Percentiles rank a stretch among this genome's conserved stretches.
phyloP scores from a whole-genome alignment of 2,329 filamentous ascomycete genomes.

The Fusarium sp. region DNA sequence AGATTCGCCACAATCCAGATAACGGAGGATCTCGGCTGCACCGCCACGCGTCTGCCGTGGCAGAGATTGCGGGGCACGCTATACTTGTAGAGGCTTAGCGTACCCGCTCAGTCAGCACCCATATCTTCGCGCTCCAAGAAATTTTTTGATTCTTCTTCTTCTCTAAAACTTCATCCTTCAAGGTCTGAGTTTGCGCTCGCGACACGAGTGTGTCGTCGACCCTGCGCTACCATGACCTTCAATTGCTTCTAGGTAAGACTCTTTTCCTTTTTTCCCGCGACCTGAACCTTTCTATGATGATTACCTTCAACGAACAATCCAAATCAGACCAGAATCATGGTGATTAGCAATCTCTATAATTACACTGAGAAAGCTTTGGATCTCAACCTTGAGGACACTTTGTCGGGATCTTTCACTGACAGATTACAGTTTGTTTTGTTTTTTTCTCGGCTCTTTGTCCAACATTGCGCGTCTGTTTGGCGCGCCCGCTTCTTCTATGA shows the following conservation, averaged over 20 bases:
- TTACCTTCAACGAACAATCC: constrained; percentile 63
- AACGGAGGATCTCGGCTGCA: constrained; percentile 44
- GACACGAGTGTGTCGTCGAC: constrained; percentile 39
- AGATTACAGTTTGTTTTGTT: constrained; percentile 7
- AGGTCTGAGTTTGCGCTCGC: constrained; percentile 31
- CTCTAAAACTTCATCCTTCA: constrained; percentile 34
- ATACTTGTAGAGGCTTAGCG: constrained; percentile 40
- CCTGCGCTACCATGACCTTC: constrained; percentile 20
- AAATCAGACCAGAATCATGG: constrained; percentile 67
- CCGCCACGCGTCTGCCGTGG: constrained; percentile 47
- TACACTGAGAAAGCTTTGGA: constrained; percentile 60
- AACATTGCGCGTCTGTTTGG: constrained; percentile 15
- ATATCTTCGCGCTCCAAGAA: constrained; percentile 40
- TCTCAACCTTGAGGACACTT: constrained; percentile 21
- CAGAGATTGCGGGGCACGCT: constrained; percentile 38
- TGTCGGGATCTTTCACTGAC: constrained; percentile 28
- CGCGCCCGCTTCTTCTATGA: constrained; percentile 10
- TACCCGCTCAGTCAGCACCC: constrained; percentile 34
- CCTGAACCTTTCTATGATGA: constrained; percentile 46
- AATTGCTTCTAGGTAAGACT: constrained; percentile 39
- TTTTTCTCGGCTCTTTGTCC: constrained; percentile 6
- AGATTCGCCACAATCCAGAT: constrained; percentile 42
- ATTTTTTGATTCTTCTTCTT: constrained; percentile 37
- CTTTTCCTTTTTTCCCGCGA: background rate
- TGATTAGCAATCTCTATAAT: constrained; percentile 61